Conservation (phyloP, 1,284 basidiomycete species). For the Stygiomarasmius scandens region DNA sequence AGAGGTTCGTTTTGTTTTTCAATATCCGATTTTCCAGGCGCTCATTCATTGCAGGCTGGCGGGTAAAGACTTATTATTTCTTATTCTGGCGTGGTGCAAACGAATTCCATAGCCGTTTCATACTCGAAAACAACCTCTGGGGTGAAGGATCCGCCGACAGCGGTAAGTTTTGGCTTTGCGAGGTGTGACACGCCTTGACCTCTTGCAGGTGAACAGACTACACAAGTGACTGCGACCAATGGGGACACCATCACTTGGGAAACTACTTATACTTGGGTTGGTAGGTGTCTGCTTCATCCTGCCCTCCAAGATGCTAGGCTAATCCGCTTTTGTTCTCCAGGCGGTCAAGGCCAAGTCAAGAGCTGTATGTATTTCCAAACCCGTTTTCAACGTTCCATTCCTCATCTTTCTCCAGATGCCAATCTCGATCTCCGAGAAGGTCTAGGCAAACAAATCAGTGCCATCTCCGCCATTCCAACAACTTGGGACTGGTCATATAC, state of each 20-base stretch:
- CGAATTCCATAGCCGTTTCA: slow-evolving; percentile 25
- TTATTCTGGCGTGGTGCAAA: neutral
- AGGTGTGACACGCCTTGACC: neutral
- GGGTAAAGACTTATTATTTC: slow-evolving; percentile 4
- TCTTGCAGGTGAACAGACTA: slow-evolving; percentile 29
- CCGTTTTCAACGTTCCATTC: too few species aligned
- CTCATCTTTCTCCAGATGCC: slow-evolving; percentile 24
- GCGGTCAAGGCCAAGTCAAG: slow-evolving; percentile 31
- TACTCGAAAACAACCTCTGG: slow-evolving; percentile 35
- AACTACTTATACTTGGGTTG: slow-evolving; percentile 33
- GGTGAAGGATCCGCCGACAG: slow-evolving; percentile 28
- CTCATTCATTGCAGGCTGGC: neutral
- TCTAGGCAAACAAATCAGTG: slow-evolving; percentile 31
- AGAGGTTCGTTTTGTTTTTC: slow-evolving; percentile 23
- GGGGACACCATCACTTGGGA: slow-evolving; percentile 33
- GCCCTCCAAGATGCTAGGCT: neutral
- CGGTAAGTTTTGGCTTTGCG: slow-evolving; percentile 17
- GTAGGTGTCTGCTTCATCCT: slow-evolving; percentile 14
- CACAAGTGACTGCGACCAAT: slow-evolving; percentile 30
- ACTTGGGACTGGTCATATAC: slow-evolving; percentile 37
- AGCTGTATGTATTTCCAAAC: slow-evolving; percentile 27
- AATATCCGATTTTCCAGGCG: neutral
- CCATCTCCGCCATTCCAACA: slow-evolving; percentile 34
- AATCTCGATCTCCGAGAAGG: slow-evolving; percentile 32
- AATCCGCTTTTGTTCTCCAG: neutral